These are phyloP conservation scores for Xylogone sp. DNA, from an alignment of 2,329 filamentous ascomycete species.

Conservation along the genomic window DNA sequence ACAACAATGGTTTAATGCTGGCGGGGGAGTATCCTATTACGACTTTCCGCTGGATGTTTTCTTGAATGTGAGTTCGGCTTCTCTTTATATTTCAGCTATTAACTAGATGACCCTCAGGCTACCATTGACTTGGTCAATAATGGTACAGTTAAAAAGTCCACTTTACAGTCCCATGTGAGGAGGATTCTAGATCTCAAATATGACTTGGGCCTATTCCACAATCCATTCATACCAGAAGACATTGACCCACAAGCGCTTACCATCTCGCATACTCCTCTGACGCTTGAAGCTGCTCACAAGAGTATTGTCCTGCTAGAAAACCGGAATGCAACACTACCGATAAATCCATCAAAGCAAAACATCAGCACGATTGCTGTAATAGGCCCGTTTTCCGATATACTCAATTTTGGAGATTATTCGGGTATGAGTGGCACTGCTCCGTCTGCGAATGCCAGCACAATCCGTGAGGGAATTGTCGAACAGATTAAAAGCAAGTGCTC, in stretches of 20 bases:
- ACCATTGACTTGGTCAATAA: slow-evolving; percentile 33
- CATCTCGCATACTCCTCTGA: slow-evolving; percentile 30
- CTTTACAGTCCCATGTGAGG: slow-evolving; percentile 32
- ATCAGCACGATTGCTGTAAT: slow-evolving; percentile 35
- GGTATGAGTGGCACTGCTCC: slow-evolving; percentile 38
- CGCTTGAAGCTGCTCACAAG: slow-evolving; percentile 38
- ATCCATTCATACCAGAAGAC: slow-evolving; percentile 32
- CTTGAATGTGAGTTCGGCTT: not conserved
- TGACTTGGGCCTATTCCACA: slow-evolving; percentile 37
- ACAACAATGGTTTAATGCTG: slow-evolving; percentile 40
- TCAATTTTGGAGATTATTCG: slow-evolving; percentile 41
- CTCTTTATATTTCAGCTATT: not conserved
- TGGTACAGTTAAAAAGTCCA: slow-evolving; percentile 30
- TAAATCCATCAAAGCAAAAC: slow-evolving; percentile 24
- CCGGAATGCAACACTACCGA: slow-evolving; percentile 34
- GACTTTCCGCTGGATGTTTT: not conserved
- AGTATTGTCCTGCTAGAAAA: slow-evolving; percentile 41
- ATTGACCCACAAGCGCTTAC: slow-evolving; percentile 33
- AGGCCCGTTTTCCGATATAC: slow-evolving; percentile 36
- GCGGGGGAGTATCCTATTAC: slow-evolving; percentile 16
- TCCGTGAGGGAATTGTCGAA: slow-evolving; percentile 32
- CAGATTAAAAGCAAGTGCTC: slow-evolving; percentile 21
- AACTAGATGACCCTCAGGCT: slow-evolving; percentile 28
- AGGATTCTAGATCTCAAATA: slow-evolving; percentile 38
- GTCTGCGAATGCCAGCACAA: slow-evolving; percentile 32